Base-by-base conservation (phyloP, 352 stramenopile species). In the Pythium brachiatum region DNA sequence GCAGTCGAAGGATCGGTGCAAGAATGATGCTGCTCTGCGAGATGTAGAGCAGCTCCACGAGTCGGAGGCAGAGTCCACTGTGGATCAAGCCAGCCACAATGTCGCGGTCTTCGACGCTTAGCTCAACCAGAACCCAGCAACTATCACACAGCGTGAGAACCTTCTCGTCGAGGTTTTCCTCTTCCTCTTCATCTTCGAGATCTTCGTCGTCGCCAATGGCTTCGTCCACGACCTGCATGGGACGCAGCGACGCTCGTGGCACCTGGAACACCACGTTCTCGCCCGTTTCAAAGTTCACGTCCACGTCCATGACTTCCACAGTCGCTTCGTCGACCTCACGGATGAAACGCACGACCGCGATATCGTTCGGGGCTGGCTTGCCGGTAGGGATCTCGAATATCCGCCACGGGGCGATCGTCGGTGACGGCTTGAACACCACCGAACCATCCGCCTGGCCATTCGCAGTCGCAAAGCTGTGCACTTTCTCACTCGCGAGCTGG, bases 241-340 rank as follows among this genome's bases (percentile, higher is more conserved):
- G 80, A 0, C 81, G 76, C 58, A 95, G 64, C 21, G 78, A 72
- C 0, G 68, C 47, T 60, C 87, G 88, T 25, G 78, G 75, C 7
- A 86, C 80, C 54, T 81, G 64, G 63, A 95, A 95, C 13, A 87
- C 69, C 69, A 88, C 81, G 68, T 91, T 92, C 63, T 95, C 86
- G 36, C 86, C 86, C 25, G 86, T 93, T 60, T 95, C 86, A 56
- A 91, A 95, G 64, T 95, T 95, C 47, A 93, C 81, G 31, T 95
- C 86, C 16, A 95, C 86, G 48, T 95, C 86, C 70, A 95, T 83
- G 53, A 95, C 83, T 60, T 95, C 86, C 26, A 95, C 79, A 7
- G 69, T 88, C 29, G 60, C 62, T n/a, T 87, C 83, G 55, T 93
- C 72, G 12, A 93, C 75, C 57, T 92, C 76, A 11, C 83, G 82